A percentile compares a stretch with the other conserved stretches of the same genome.
Conservation (phyloP, 2,329 filamentous ascomycete genomes). For the Ceratocystis lukuohia region DNA sequence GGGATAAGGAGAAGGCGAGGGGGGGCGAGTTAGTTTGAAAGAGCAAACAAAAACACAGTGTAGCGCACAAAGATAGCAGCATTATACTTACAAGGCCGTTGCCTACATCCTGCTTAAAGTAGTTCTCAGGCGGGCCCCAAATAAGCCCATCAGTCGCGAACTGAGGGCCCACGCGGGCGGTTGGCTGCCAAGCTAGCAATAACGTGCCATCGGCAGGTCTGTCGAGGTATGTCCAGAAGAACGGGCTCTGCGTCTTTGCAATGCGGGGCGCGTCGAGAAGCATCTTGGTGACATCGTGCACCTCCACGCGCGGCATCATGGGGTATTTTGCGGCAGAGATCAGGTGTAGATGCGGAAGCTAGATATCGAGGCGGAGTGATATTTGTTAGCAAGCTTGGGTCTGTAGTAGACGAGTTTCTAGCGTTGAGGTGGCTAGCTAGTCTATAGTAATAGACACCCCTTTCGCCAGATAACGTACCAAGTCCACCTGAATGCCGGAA, state of each 20-base stretch:
- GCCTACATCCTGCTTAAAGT: conserved; percentile 59
- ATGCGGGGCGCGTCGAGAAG: conserved; percentile 73
- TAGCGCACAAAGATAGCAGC: neutral
- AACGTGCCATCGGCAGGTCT: conserved; percentile 69
- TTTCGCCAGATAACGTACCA: conserved; percentile 25
- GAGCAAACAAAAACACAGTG: neutral
- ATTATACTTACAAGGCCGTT: conserved; percentile 38
- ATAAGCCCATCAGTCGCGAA: conserved; percentile 88
- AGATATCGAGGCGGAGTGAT: conserved; percentile 10
- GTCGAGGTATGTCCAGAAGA: conserved; percentile 88
- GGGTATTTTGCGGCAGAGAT: conserved; percentile 76
- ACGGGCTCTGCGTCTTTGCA: conserved; percentile 68
- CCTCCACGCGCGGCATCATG: conserved; percentile 52
- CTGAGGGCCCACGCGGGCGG: conserved; percentile 53
- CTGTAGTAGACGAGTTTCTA: neutral
- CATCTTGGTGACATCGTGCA: conserved; percentile 69
- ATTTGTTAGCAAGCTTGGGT: neutral
- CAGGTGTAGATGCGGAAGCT: conserved; percentile 84
- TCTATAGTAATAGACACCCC: neutral
- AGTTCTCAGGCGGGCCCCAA: conserved; percentile 71
- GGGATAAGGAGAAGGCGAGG: neutral
- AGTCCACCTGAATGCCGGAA: conserved; percentile 32
- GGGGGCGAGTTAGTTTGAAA: conserved; percentile 13
- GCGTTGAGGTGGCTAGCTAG: too few relatives aligned
- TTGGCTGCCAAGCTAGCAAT: conserved; percentile 78